Base-by-base conservation (phyloP, 805 yeast genomes). In the Metschnikowia lachancei region DNA sequence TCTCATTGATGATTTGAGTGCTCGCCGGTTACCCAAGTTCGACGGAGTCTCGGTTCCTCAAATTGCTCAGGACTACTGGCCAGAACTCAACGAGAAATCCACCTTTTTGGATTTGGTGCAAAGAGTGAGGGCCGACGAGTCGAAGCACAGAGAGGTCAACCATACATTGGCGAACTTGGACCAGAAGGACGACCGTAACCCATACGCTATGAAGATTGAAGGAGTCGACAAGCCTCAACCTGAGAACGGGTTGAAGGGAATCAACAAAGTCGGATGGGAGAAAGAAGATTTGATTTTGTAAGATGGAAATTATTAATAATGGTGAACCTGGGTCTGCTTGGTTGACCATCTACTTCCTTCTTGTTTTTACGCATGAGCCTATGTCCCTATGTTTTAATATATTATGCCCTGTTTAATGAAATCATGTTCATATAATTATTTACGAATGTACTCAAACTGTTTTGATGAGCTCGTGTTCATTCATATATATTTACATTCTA, bases 121-220 rank as follows among this genome's bases (percentile, higher is more conserved):
- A 48, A 74, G 81, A 54, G 70, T 85, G 19, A 75, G 90, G 52
- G 91, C 91, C 1, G 91, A 84, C 58, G 91, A 84, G 63, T 83
- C 88, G 34, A 84, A 84, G 61, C 90, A 84, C 60, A 74, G 91
- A 63, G 91, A 85, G 58, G 90, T 85, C 24, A 85, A 84, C 65
- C 91, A 84, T 57, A 85, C 90, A 0, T 75, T 83, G 58, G 90
- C 87, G 12, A 83, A 83, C 56, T 72, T 84, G 55, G 61, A 71
- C 44, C 80, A 72, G 51, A 62, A 64, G 26, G 42, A 39, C 1
- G 89, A 85, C 60, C 73, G 88, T 56, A 85, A 85, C 58, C 91
- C 91, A 12, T 85, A 80, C 62, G 89, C 75, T 5, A 56, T 69
- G 54, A 46, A 78, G 32, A 58, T 78, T 39, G 64, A 70, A 28